Evolutionary conservation across 306 rosid species (phyloP), one percentile per base, ranked within the genome.

Genomic region (Bauhinia variegata): DNA sequence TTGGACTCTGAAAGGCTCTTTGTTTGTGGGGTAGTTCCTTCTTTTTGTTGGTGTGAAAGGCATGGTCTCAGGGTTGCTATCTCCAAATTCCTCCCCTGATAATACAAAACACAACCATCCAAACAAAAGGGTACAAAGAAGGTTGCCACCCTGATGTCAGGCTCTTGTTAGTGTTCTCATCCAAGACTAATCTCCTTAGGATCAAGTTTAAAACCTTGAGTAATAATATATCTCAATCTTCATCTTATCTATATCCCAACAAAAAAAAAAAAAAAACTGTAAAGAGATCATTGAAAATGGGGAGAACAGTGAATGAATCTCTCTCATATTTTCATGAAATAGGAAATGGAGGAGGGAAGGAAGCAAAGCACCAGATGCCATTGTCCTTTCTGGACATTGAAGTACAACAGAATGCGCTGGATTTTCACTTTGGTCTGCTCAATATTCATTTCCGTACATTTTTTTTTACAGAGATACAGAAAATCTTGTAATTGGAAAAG

Each of bases 11-110:
- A 63, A 68, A 49, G 65, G 64, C 65, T 73, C 71, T 62, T n/a
- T 77, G 18, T 54, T 78, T 59, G 93, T 84, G 83, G 89, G 85
- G 82, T 9, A 55, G 33, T 65, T 66, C 79, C 43, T 68, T 75
- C 75, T n/a, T 66, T n/a, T 79, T 75, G 71, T 53, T 73, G 70
- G 49, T 73, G 57, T 68, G 64, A 49, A 62, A 74, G 60, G 78
- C 78, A 68, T 62, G 37, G 46, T 58, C 34, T 60, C 42, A 61
- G 31, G n/a, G 69, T 78, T 82, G 72, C 78, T 82, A 76, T 83
- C 77, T 66, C 58, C 78, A 74, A 82, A 62, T 88, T 85, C 85
- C 57, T 72, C 69, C 74, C 80, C 78, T 57, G 57, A 46, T 50
- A 47, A 67, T 70, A 68, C 69, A 71, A 72, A 76, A 80, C 84